A percentile compares a stretch with the other conserved stretches of the same genome.
Evolutionary conservation across 176 grass and related monocot species (phyloP).

Genomic region (Paspalum notatum): DNA sequence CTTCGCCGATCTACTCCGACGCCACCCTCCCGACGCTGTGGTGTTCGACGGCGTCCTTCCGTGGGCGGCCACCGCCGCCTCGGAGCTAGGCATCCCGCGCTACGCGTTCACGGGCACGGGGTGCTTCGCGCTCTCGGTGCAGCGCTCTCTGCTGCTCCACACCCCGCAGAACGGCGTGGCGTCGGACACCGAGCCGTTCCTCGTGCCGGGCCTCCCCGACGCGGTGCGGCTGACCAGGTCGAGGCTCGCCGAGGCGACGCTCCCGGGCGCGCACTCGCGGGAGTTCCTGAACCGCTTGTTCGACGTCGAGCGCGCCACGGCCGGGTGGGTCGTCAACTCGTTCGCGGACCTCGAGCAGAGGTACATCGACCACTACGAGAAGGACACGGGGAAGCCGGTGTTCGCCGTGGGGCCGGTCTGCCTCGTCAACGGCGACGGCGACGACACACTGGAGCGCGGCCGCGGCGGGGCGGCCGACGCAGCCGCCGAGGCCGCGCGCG

Average conservation of each 20-base stretch:
- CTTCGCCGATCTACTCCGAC: constrained; percentile 43
- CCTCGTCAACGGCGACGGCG: constrained; percentile 49
- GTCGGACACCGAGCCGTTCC: constrained; percentile 54
- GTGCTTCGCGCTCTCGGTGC: constrained; percentile 70
- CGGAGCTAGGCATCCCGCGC: constrained; percentile 53
- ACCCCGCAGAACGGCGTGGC: constrained; percentile 30
- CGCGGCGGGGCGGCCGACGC: constrained; percentile 15
- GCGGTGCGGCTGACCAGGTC: constrained; percentile 51
- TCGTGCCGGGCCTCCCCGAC: constrained; percentile 56
- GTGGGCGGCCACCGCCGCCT: constrained; percentile 54
- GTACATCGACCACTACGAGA: constrained; percentile 68
- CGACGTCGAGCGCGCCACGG: constrained; percentile 54
- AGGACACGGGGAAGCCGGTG: constrained; percentile 59
- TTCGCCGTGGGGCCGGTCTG: constrained; percentile 62
- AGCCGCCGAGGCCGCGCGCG: constrained; percentile 30
- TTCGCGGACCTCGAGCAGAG: constrained; percentile 54
- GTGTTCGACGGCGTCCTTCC: constrained; percentile 68
- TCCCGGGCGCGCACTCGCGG: constrained; percentile 40
- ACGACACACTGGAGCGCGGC: constrained; percentile 51
- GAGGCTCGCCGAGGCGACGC: constrained; percentile 62
- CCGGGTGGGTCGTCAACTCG: constrained; percentile 72
- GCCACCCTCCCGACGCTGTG: constrained; percentile 48
- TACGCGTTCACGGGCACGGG: constrained; percentile 68
- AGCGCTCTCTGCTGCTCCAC: constrained; percentile 52
- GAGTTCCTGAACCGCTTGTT: constrained; percentile 57